Evolutionary conservation across 345 rosid genomes (phyloP).

Genomic region (Laguncularia racemosa): DNA sequence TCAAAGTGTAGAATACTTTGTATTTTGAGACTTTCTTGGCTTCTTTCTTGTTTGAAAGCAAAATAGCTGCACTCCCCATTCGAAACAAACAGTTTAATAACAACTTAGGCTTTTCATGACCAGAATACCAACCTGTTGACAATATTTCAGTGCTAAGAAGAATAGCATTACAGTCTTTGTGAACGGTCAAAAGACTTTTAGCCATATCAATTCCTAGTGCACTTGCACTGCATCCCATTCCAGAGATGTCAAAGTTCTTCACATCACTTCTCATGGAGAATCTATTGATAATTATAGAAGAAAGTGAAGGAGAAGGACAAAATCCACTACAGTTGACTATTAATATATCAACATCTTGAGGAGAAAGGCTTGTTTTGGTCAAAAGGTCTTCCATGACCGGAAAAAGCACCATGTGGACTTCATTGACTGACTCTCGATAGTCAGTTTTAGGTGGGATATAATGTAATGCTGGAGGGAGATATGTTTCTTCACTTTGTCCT

Average conservation of each 20-base stretch:
- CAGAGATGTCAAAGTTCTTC: constrained; percentile 45
- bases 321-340: constrained; percentile 48
- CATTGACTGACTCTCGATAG: constrained; percentile 28
- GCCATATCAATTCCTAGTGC: constrained; percentile 37
- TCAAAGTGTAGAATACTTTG: constrained; percentile 17
- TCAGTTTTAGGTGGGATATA: constrained; percentile 39
- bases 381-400: constrained; percentile 40
- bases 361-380: constrained; percentile 26
- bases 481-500: constrained; percentile 39
- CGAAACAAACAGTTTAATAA: constrained; percentile 47
- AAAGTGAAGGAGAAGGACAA: constrained; percentile 47
- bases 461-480: constrained; percentile 51
- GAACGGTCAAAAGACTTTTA: constrained; percentile 25
- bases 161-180: constrained; percentile 28
- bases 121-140: constrained; percentile 54
- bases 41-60: constrained; percentile 36
- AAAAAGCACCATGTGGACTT: constrained; percentile 42
- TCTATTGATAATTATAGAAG: constrained; percentile 41
- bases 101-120: constrained; percentile 35
- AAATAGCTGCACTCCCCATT: constrained; percentile 52
- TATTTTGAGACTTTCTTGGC: constrained; percentile 30
- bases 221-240: constrained; percentile 66
- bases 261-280: constrained; percentile 33
- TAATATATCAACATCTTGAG: constrained; percentile 37
- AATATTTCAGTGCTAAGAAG: constrained; percentile 51